These are phyloP conservation scores for Sclerotinia minor DNA, from an alignment of 2,329 filamentous ascomycete genomes.

Conservation along the genomic window DNA sequence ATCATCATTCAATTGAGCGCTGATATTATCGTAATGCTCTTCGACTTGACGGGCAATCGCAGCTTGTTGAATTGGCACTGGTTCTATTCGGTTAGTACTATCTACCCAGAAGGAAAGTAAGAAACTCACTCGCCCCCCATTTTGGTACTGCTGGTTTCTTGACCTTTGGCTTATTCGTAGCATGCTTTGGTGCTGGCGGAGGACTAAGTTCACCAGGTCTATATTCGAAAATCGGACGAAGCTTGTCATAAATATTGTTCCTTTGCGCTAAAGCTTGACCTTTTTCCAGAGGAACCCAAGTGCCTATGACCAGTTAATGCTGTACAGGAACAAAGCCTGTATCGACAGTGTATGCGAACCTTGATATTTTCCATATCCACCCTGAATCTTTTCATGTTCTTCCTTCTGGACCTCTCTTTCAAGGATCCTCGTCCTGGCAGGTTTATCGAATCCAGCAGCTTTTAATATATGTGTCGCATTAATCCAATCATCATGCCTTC, in stretches of 20 bases:
- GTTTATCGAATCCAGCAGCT: constrained; percentile 95
- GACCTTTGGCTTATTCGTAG: constrained; percentile 81
- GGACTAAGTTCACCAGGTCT: constrained; percentile 82
- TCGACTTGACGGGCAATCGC: constrained; percentile 48
- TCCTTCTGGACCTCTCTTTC: constrained; percentile 97
- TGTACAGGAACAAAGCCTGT: constrained; percentile 15
- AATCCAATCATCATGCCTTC: constrained; percentile 92
- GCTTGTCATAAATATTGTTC: constrained; percentile 81
- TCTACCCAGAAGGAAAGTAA: constrained; percentile 26
- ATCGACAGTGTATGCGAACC: constrained; percentile 50
- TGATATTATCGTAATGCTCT: constrained; percentile 67
- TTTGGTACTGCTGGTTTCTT: constrained; percentile 66
- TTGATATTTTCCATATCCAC: constrained; percentile 98
- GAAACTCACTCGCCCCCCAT: constrained; percentile 50
- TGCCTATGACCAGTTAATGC: constrained; percentile 57
- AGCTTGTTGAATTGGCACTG: constrained; percentile 36
- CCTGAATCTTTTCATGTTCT: constrained; percentile 95
- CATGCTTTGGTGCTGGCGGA: constrained; percentile 90
- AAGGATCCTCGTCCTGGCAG: constrained; percentile 87
- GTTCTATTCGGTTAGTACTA: constrained; percentile 40
- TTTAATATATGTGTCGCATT: constrained; percentile 99
- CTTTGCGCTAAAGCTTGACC: constrained; percentile 81
- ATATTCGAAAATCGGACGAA: constrained; percentile 87
- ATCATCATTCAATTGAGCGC: constrained; percentile 66
- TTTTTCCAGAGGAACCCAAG: constrained; percentile 88